A percentile compares a stretch with the other conserved stretches of the same genome.
These are phyloP conservation scores for Prunus campanulata DNA, from an alignment of 306 rosid species.

Conservation along the genomic window DNA sequence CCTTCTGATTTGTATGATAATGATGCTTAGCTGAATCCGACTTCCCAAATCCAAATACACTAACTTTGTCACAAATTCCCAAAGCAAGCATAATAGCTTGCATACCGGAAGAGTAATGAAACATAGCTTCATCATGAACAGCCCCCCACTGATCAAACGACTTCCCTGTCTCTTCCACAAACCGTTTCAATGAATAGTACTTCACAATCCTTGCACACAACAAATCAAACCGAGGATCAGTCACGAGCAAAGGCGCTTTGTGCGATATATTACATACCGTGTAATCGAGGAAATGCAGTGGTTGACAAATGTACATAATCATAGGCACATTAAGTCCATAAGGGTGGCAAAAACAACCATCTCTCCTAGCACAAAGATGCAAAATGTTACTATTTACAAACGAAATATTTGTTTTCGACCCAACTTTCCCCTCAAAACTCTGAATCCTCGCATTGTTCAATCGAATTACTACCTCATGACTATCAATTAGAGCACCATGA, in stretches of 20 bases:
- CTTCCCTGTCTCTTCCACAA: constrained; percentile 70
- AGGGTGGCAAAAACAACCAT: constrained; percentile 88
- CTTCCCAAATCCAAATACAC: constrained; percentile 89
- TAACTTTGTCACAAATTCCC: constrained; percentile 84
- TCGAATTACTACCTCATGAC: constrained; percentile 73
- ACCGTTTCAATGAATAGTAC: constrained; percentile 82
- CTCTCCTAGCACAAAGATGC: constrained; percentile 84
- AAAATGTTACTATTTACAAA: constrained; percentile 87
- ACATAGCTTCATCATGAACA: constrained; percentile 68
- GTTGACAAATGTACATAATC: constrained; percentile 87
- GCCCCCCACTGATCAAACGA: constrained; percentile 62
- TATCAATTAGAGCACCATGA: constrained; percentile 62
- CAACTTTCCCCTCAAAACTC: constrained; percentile 58
- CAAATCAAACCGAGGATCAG: constrained; percentile 82
- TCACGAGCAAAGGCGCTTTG: constrained; percentile 65
- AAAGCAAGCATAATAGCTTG: constrained; percentile 91
- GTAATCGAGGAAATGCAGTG: constrained; percentile 85
- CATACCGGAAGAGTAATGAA: constrained; percentile 97
- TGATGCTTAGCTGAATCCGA: constrained; percentile 76
- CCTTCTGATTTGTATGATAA: constrained; percentile 89
- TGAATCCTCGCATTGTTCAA: constrained; percentile 78
- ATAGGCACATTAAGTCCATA: constrained; percentile 69
- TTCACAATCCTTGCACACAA: constrained; percentile 75
- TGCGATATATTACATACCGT: constrained; percentile 68
- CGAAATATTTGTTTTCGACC: constrained; percentile 75